Conservation (phyloP, 2,329 filamentous ascomycete species). For the Curvularia lunata region DNA sequence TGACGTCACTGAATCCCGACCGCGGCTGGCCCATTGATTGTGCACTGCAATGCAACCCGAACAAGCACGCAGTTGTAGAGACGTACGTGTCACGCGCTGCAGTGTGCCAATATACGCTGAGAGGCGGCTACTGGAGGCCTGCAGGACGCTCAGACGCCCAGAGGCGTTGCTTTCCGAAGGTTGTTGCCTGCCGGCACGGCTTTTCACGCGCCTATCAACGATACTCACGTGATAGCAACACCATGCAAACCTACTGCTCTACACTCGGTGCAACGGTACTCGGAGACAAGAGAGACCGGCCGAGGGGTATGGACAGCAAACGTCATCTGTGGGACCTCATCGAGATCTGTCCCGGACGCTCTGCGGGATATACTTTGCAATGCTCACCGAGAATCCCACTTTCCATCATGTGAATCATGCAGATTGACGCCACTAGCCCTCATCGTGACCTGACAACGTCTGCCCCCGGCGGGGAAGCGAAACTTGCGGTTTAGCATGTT, state of each 20-base stretch:
- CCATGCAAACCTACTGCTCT: too few species aligned
- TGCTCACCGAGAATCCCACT: neutral
- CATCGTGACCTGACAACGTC: constrained; percentile 6
- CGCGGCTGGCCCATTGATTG: constrained; percentile 3
- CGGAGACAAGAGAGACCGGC: neutral
- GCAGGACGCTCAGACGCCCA: constrained; percentile 2
- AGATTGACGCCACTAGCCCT: constrained; percentile 1
- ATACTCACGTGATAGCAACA: neutral
- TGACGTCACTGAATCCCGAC: constrained; percentile 8
- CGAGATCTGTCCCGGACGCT: neutral
- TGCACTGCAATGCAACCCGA: constrained; percentile 4
- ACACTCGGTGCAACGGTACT: neutral
- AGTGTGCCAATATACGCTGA: neutral
- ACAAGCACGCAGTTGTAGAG: constrained; percentile 17
- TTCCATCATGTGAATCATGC: neutral
- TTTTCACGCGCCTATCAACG: neutral
- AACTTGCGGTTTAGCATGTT: neutral
- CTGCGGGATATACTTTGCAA: constrained; percentile 1
- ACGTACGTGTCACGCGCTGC: constrained; percentile 17
- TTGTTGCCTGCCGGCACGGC: constrained; percentile 1
- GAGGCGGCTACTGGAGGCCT: constrained; percentile 3
- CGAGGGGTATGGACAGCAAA: neutral
- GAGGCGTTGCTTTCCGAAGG: constrained; percentile 7
- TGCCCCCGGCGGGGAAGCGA: neutral
- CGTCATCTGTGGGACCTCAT: constrained; percentile 2